These are phyloP conservation scores for Pseudogymnoascus sp. DNA, from an alignment of 2,329 filamentous ascomycete genomes.

Conservation along the genomic window DNA sequence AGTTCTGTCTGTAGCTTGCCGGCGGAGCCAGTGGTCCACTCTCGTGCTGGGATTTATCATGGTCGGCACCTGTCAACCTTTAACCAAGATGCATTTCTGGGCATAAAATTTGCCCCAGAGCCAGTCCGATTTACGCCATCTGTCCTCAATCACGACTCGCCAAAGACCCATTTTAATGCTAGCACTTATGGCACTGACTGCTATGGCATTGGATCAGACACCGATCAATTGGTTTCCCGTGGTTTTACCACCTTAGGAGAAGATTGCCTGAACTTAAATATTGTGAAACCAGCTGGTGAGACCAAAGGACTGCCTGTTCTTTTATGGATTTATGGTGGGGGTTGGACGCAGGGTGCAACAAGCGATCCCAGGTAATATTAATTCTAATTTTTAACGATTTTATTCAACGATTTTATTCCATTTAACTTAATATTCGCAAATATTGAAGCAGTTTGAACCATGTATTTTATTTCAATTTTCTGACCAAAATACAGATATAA, in stretches of 20 bases:
- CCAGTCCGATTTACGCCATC: background rate
- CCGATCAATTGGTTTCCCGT: background rate
- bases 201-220: background rate
- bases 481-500: conserved; percentile 49
- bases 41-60: background rate
- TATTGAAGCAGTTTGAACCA: background rate
- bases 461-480: conserved; percentile 20
- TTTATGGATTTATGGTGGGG: conserved; percentile 46
- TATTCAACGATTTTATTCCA: conserved; percentile 46
- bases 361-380: conserved; percentile 17
- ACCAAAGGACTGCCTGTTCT: conserved; percentile 41
- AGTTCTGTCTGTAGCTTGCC: background rate
- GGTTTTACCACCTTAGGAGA: conserved; percentile 30
- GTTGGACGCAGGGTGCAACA: conserved; percentile 16
- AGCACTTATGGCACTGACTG: background rate
- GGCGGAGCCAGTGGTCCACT: background rate
- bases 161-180: background rate
- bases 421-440: background rate
- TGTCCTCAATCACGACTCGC: background rate
- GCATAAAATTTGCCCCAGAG: background rate
- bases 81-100: conserved; percentile 1
- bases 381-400: no score
- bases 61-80: conserved; percentile 1
- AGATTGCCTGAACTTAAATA: conserved; percentile 50
- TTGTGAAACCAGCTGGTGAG: conserved; percentile 45